These are phyloP conservation scores for Sarocladiaceae sp. DNA, from an alignment of 2,329 filamentous ascomycete species.

Conservation along the genomic window DNA sequence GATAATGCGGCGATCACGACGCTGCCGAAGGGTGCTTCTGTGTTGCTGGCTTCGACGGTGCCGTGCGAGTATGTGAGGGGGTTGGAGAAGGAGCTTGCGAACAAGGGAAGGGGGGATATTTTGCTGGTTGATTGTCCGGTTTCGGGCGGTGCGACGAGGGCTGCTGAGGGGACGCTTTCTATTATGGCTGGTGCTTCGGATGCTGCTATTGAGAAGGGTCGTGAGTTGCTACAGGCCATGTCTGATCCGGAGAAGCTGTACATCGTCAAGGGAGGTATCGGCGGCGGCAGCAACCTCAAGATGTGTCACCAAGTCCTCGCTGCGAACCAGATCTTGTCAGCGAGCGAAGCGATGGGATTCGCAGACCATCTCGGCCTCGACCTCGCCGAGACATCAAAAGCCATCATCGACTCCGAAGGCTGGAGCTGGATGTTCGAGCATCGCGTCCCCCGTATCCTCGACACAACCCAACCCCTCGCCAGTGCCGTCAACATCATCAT, in stretches of 20 bases:
- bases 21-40: slow-evolving; percentile 53
- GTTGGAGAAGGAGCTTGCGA: slow-evolving; percentile 52
- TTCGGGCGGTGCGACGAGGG: slow-evolving; percentile 27
- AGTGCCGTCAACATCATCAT: slow-evolving; percentile 57
- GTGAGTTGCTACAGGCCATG: slow-evolving; percentile 58
- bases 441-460: slow-evolving; percentile 50
- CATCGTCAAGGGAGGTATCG: slow-evolving; percentile 55
- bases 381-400: slow-evolving; percentile 32
- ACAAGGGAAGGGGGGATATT: slow-evolving; percentile 56
- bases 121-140: slow-evolving; percentile 32
- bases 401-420: slow-evolving; percentile 41
- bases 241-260: slow-evolving; percentile 59
- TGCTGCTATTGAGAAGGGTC: slow-evolving; percentile 51
- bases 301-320: slow-evolving; percentile 65
- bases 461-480: slow-evolving; percentile 47
- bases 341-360: slow-evolving; percentile 57
- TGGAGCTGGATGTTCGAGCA: slow-evolving; percentile 62
- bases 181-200: slow-evolving; percentile 67
- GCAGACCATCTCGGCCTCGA: slow-evolving; percentile 53
- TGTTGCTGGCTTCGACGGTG: slow-evolving; percentile 69
- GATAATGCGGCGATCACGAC: slow-evolving; percentile 42
- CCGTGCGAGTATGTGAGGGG: slow-evolving; percentile 61
- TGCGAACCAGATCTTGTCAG: slow-evolving; percentile 57
- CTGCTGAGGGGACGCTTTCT: slow-evolving; percentile 60
- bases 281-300: slow-evolving; percentile 63